Evolutionary conservation across 1,284 basidiomycete genomes (phyloP), one percentile per base, ranked within the genome.

Genomic region (Termitomyces sp.): DNA sequence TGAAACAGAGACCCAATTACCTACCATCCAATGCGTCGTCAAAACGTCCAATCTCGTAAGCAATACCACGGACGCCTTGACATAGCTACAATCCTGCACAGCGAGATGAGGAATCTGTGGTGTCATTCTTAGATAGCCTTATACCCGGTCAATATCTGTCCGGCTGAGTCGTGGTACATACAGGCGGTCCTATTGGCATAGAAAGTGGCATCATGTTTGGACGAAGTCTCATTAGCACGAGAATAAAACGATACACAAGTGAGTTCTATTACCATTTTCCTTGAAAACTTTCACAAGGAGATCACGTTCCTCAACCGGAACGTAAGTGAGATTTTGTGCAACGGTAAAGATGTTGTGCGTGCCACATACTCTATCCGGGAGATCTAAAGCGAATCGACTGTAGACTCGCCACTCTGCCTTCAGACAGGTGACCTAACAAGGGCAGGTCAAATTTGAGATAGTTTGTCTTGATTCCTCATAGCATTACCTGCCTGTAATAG

Each of bases 121-220:
- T 26, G 80, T 77, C 77, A 95, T 84, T 77, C 98, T 94, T 71
- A 95, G 84, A 73, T 95, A 98, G 70, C 91, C 90, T 93, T 57
- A n/a, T 46, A 40, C 33, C 33, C 50, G 24, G 9, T 31, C 2
- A 36, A 24, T 39, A 34, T 28, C 5, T 19, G 19, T 8, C 8
- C 17, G 4, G n/a, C 1, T 3, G 26, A 19, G 8, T 12, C 13
- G 3, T 6, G 31, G 31, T 19, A 73, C 86, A 62, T 58, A 92
- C 95, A 98, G 54, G 97, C 97, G 43, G 96, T 96, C 54, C 97
- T 88, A 75, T 99, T 99, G 70, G 90, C 93, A 81, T 88, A 98
- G 76, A 92, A 98, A 49, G 97, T 94, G 31, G 96, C 88, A 67
- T 97, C 92, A 26, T 91, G 86, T 68, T 85, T 88, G 40, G 90